Evolutionary conservation across 2,329 filamentous ascomycete species (phyloP), one percentile per base, ranked within the genome.

Genomic region (Colletotrichum neosansevieriae): DNA sequence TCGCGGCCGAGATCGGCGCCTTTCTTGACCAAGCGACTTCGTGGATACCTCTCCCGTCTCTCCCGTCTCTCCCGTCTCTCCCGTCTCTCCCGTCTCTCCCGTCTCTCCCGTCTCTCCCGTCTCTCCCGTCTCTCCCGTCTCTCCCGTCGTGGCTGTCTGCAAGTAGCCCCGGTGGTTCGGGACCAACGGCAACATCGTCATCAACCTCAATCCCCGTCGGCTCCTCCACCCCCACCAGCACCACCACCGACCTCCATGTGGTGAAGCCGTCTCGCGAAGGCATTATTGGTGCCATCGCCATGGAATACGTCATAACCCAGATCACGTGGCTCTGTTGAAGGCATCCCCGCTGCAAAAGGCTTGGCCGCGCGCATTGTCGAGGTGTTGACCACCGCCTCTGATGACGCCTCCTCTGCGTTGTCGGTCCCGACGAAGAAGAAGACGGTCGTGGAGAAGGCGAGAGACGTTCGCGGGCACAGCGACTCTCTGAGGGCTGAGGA

Each of bases 381-480:
- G 7, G 44, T 47, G 11, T 13, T 47, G 44, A n/a, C 21, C 21
- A 21, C 21, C 21, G 21, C 21, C 21, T 21, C 21, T 21, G 21
- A 21, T 13, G 24, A 21, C 19, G 44, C 44, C 19, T 47, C 44
- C 44, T 47, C 44, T 47, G 44, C 19, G 44, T n/a, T 15, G 10
- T 19, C 17, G 24, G 24, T 29, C 10, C 44, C 44, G 21, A 21
- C 21, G 21, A 21, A 21, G 21, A 21, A 21, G 4, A 47, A 47
- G 44, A 47, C 44, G 17, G 44, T 15, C 3, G 44, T 9, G 44
- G 11, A 47, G 17, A 47, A 47, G 44, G 17, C 44, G 44, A 47
- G 44, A 47, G 44, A 47, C 17, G 44, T 47, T 47, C 44, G 44
- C 44, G 44, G 44, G 44, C 44, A 47, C 44, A 47, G 44, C 44